A percentile compares a stretch with the other conserved stretches of the same genome.
Conservation (phyloP, 1,139 yeast species). For the Kurtzmaniella quercitrusa region DNA sequence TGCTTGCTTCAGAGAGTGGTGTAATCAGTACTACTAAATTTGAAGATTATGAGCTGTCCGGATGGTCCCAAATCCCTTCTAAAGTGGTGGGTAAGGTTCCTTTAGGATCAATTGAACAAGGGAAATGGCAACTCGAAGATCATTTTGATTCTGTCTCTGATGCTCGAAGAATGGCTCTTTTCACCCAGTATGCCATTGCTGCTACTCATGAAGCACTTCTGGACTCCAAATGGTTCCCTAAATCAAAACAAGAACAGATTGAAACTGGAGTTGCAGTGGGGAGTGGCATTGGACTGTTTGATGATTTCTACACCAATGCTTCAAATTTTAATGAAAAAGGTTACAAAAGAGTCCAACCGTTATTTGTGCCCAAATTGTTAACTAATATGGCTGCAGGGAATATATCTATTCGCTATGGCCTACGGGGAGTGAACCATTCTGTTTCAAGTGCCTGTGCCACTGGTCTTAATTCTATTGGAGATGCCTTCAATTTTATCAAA, state of each 20-base stretch:
- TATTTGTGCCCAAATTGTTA: slow-evolving; percentile 78
- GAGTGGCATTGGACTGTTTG: slow-evolving; percentile 88
- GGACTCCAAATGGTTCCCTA: slow-evolving; percentile 56
- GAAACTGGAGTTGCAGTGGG: slow-evolving; percentile 79
- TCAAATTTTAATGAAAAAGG: slow-evolving; percentile 49
- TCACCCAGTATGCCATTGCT: slow-evolving; percentile 74
- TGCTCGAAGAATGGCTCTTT: slow-evolving; percentile 60
- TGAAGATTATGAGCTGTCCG: slow-evolving; percentile 40
- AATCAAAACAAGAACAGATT: slow-evolving; percentile 17
- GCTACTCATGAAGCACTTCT: slow-evolving; percentile 74
- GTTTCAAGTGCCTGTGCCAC: slow-evolving; percentile 97
- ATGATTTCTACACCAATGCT: slow-evolving; percentile 64
- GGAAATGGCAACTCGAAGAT: slow-evolving; percentile 48
- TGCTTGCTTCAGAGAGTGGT: slow-evolving; percentile 52
- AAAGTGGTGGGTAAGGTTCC: slow-evolving; percentile 77
- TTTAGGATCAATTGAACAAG: slow-evolving; percentile 42
- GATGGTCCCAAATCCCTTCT: slow-evolving; percentile 61
- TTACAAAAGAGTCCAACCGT: slow-evolving; percentile 73
- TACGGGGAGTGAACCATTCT: slow-evolving; percentile 83
- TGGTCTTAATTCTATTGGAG: slow-evolving; percentile 92
- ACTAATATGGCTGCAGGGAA: slow-evolving; percentile 96
- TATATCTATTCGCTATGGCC: slow-evolving; percentile 69
- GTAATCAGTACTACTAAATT: slow-evolving; percentile 48
- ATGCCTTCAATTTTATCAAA: slow-evolving; percentile 75
- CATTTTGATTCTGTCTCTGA: slow-evolving; percentile 39